phyloP scores from a whole-genome alignment of 257 asterid species.

The Ophiorrhiza pumila region DNA sequence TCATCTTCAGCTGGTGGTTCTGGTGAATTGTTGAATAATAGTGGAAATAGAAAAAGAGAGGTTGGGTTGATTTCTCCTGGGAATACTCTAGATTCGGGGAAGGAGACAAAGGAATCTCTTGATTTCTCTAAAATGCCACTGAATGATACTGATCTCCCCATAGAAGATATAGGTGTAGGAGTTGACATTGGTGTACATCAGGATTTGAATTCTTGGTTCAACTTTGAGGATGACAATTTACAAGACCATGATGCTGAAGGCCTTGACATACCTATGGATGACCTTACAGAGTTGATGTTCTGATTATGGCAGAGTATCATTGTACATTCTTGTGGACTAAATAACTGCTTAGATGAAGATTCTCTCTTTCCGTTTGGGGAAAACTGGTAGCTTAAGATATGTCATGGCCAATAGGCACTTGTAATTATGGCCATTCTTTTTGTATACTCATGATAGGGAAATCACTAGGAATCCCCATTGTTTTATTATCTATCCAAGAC shows the following conservation, averaged over 20 bases:
- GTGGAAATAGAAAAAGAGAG: constrained; percentile 48
- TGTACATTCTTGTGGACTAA: constrained; percentile 63
- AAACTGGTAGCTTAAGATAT: constrained; percentile 18
- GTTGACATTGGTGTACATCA: constrained; percentile 63
- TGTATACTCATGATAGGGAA: constrained; percentile 12
- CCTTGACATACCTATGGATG: constrained; percentile 89
- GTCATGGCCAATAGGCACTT: constrained; percentile 47
- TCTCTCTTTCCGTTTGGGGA: constrained; percentile 15
- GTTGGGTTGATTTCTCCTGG: constrained; percentile 47
- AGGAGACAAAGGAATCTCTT: constrained; percentile 37
- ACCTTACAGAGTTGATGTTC: constrained; percentile 72
- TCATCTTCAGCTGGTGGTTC: constrained; percentile 43
- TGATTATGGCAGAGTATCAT: constrained; percentile 32
- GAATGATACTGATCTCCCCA: constrained; percentile 43
- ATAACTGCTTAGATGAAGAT: constrained; percentile 35
- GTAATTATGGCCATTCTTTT: constrained; percentile 60
- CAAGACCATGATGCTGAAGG: constrained; percentile 67
- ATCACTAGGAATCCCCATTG: constrained; percentile 24
- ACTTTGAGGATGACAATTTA: constrained; percentile 71
- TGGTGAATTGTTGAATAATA: constrained; percentile 38
- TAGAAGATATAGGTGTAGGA: constrained; percentile 72
- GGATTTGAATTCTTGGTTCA: constrained; percentile 84
- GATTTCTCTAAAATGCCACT: constrained; percentile 44
- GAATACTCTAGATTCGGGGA: constrained; percentile 28
- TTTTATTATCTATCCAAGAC: too few species aligned